A percentile compares a stretch with the other conserved stretches of the same genome.
Conservation (phyloP, 1,284 basidiomycete species). For the Cryptococcus sp. region DNA sequence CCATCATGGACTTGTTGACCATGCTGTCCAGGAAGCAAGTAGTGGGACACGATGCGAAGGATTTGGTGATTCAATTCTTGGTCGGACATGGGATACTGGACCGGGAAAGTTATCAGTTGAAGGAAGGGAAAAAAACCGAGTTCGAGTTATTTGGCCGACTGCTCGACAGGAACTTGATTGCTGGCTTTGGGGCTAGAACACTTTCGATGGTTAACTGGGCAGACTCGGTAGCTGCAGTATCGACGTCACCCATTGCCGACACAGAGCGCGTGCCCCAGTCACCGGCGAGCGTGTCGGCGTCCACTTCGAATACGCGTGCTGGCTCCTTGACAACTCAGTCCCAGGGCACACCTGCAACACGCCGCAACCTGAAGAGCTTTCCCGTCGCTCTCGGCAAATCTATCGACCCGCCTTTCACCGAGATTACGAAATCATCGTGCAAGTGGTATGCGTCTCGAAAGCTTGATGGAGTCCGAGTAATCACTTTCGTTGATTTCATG, state of each 20-base stretch:
- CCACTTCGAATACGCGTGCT: neutral
- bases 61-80: constrained; percentile 18
- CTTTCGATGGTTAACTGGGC: constrained; percentile 26
- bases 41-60: constrained; percentile 21
- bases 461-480: constrained; percentile 41
- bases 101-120: neutral
- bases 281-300: neutral
- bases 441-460: constrained; percentile 43
- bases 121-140: constrained; percentile 3
- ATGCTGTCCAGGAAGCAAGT: neutral
- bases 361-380: constrained; percentile 12
- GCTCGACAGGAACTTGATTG: constrained; percentile 35
- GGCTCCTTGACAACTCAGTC: too few species aligned
- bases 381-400: constrained; percentile 36
- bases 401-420: constrained; percentile 19
- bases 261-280: too few species aligned
- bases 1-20: neutral
- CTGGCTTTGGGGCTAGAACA: constrained; percentile 32
- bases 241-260: too few species aligned
- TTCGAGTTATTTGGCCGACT: constrained; percentile 30
- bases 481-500: constrained; percentile 36
- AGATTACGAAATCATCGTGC: constrained; percentile 10
- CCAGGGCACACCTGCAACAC: too few species aligned
- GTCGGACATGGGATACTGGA: constrained; percentile 7
- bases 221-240: neutral